Percentiles rank a stretch among this genome's conserved stretches.
Conservation (phyloP, 2,329 filamentous ascomycete genomes). For the Emericellopsis atlantica region DNA sequence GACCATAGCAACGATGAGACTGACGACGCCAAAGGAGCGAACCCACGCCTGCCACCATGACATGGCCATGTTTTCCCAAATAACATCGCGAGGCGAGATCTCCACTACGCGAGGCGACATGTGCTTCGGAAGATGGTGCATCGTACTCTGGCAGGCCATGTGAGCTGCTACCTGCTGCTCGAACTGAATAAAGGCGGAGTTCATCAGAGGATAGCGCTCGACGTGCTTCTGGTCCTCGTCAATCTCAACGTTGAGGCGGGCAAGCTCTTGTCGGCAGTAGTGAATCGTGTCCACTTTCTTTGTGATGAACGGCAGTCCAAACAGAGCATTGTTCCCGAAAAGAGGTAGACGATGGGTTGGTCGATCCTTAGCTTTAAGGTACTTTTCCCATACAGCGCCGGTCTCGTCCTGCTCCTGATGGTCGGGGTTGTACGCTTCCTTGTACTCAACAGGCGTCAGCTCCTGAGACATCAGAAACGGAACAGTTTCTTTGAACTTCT, state of each 20-base stretch:
- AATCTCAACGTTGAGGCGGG: constrained; percentile 81
- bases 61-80: constrained; percentile 96
- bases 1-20: constrained; percentile 60
- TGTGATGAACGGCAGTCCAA: constrained; percentile 64
- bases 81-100: constrained; percentile 81
- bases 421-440: constrained; percentile 47
- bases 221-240: constrained; percentile 78
- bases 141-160: constrained; percentile 90
- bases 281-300: constrained; percentile 94
- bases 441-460: constrained; percentile 41
- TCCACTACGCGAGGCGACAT: constrained; percentile 93
- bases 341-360: constrained; percentile 69
- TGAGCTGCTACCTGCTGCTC: constrained; percentile 95
- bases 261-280: constrained; percentile 75
- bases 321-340: constrained; percentile 56
- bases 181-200: constrained; percentile 95
- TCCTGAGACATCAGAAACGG: constrained; percentile 34
- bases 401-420: constrained; percentile 47
- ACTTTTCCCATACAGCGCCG: constrained; percentile 67
- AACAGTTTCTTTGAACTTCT: constrained; percentile 34
- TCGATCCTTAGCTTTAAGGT: constrained; percentile 68
- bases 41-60: constrained; percentile 87
- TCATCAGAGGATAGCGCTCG: constrained; percentile 84
- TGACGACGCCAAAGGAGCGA: constrained; percentile 52
- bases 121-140: constrained; percentile 81